A percentile compares a stretch with the other conserved stretches of the same genome.
Evolutionary conservation across 2,329 filamentous ascomycete species (phyloP).

Genomic region (Colletotrichum lentis): DNA sequence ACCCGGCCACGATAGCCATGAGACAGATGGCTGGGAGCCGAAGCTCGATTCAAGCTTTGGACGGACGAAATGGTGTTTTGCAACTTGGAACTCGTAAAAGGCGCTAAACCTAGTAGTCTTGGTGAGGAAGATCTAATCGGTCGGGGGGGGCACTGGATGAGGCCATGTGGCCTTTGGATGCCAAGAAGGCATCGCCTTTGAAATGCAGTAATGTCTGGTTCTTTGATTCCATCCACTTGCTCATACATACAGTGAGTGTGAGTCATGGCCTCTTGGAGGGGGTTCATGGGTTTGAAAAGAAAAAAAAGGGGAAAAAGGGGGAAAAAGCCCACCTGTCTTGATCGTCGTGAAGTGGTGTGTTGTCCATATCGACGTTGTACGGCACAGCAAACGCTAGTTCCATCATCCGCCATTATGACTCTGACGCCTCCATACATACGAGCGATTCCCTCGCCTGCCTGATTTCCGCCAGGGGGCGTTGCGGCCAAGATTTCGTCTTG

Average conservation of each 20-base stretch:
- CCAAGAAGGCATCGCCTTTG: constrained; percentile 4
- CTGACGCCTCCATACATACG: no score
- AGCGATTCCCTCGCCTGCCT: neutral
- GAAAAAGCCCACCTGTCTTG: neutral
- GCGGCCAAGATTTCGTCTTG: no score
- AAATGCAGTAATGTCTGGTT: neutral
- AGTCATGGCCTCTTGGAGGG: neutral
- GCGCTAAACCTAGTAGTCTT: neutral
- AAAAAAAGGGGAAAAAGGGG: no score
- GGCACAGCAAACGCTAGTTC: neutral
- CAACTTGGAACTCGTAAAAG: neutral
- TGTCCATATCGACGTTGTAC: neutral
- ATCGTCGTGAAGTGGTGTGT: neutral
- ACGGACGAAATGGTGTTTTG: neutral
- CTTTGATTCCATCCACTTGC: neutral
- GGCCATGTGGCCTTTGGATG: constrained; percentile 12
- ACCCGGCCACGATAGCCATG: neutral
- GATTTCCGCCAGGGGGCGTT: neutral
- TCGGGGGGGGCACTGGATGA: neutral
- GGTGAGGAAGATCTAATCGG: constrained; percentile 9
- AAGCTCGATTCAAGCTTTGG: neutral
- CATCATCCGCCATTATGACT: no score
- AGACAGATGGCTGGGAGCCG: no score
- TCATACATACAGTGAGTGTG: neutral
- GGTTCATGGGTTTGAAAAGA: neutral